Evolutionary conservation across 2,329 filamentous ascomycete genomes (phyloP).

Genomic region (Ophiocordyceps robertsii): DNA sequence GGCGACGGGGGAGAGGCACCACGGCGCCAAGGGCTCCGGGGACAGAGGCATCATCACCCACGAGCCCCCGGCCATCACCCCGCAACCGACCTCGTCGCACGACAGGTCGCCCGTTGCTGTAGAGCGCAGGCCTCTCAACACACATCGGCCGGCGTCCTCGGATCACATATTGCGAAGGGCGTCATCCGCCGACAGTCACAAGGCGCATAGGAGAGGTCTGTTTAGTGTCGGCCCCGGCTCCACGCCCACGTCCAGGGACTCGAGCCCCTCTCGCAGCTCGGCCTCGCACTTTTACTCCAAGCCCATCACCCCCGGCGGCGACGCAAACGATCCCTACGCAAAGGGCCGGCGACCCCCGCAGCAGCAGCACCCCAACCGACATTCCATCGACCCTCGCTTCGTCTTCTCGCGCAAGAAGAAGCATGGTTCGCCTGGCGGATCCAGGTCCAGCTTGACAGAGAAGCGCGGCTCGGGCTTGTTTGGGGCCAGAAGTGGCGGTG

Average conservation of each 20-base stretch:
- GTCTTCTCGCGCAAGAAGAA: conserved; percentile 70
- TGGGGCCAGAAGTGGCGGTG: conserved; percentile 21
- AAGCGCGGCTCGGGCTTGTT: conserved; percentile 36
- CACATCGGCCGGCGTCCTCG: conserved; percentile 29
- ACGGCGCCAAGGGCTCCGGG: conserved; percentile 16
- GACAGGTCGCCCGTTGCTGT: conserved; percentile 31
- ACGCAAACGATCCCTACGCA: conserved; percentile 77
- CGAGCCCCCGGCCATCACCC: conserved; percentile 44
- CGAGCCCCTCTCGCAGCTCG: conserved; percentile 49
- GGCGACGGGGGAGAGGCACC: conserved; percentile 13
- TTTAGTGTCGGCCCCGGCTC: conserved; percentile 40
- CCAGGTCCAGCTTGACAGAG: conserved; percentile 38
- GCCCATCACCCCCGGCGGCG: conserved; percentile 66
- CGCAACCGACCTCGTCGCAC: conserved; percentile 49
- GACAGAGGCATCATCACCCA: conserved; percentile 23
- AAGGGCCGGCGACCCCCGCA: conserved; percentile 65
- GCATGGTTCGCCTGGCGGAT: conserved; percentile 40
- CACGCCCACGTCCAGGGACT: conserved; percentile 44
- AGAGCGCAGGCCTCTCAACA: conserved; percentile 23
- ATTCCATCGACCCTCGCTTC: conserved; percentile 63
- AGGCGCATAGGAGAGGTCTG: conserved; percentile 38
- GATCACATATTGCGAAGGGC: conserved; percentile 27
- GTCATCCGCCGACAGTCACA: conserved; percentile 24
- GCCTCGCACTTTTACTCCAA: conserved; percentile 55
- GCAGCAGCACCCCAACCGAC: conserved; percentile 46